A percentile compares a stretch with the other conserved stretches of the same genome.
These are phyloP conservation scores for Auricularia auricula-judae DNA, from an alignment of 768 basidiomycete genomes.

Conservation along the genomic window DNA sequence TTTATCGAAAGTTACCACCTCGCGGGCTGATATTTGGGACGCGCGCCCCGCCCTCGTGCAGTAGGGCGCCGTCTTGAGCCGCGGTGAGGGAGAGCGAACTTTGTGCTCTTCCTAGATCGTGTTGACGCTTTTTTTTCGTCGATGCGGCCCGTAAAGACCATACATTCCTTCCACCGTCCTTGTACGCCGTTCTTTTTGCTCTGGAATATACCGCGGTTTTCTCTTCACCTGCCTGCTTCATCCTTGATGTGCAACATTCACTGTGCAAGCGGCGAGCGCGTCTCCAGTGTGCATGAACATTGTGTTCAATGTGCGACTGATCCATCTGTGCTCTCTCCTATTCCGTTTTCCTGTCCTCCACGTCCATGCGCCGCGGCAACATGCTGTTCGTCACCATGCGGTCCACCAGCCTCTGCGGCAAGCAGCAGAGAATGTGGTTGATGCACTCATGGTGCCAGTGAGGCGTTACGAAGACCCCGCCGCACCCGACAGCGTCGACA, in stretches of 20 bases:
- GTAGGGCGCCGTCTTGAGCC: not conserved
- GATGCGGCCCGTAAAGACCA: not conserved
- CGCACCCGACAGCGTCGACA: not conserved
- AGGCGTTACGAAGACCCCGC: not conserved
- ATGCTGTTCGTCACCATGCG: not conserved
- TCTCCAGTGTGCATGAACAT: no score
- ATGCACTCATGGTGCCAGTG: not conserved
- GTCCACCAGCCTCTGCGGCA: not conserved
- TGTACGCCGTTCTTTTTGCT: no score
- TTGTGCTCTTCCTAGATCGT: slow-evolving; percentile 1
- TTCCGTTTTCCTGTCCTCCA: not conserved
- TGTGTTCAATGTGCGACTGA: no score
- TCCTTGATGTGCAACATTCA: no score
- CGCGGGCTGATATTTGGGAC: not conserved
- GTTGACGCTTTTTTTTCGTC: not conserved
- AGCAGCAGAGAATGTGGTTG: not conserved
- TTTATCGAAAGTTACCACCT: not conserved
- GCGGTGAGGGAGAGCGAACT: not conserved
- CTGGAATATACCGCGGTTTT: no score
- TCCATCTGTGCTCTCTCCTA: not conserved
- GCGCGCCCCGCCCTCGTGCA: not conserved
- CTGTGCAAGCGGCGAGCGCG: no score
- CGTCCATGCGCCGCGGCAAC: not conserved
- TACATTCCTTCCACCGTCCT: not conserved
- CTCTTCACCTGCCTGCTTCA: no score